Base-by-base conservation (phyloP, 2,329 filamentous ascomycete species). In the Dactylellina drechsleri region DNA sequence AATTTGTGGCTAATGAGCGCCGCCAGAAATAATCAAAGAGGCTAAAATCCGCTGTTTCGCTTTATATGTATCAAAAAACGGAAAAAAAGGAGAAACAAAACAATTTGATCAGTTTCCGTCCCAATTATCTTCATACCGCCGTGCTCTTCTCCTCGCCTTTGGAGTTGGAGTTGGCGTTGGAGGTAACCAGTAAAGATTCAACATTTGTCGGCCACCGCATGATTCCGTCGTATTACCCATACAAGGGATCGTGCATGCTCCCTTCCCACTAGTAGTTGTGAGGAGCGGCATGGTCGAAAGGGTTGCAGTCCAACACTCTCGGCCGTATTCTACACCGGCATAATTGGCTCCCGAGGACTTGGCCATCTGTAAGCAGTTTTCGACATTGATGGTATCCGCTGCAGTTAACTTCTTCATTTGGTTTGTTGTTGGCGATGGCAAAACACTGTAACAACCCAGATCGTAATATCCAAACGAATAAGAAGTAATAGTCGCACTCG, bases 121-220 rank as follows among this genome's bases (percentile, higher is more conserved):
- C 13, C 57, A 57, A 5, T 43, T 49, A 16, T 74, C 70, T n/a
- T 62, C 62, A n/a, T 74, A 74, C 28, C 18, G 56, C 20, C 57
- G 60, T 8, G 56, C 52, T 3, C 40, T 57, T 13, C 64, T 54
- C 58, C 47, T 28, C 10, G 31, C 3, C 1, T 49, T 50, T 10
- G 62, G 12, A 0, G 62, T 50, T 10, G 62, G 12, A 0, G 62
- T 57, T 36, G 40, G 41, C 2, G 71, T 62, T 15, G 62, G 52
- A 10, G 70, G 71, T 1, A 64, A 68, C 36, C 64, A 68, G 71
- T 82, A 82, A 20, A 82, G 58, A 77, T 82, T 81, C 72, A 82
- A 81, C 80, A 80, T 80, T 57, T 80, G 80, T 0, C 78, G 60
- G 0, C 78, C 82, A 28, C 82, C 81, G 62, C 81, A 83, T 26